These are phyloP conservation scores for Lasiosphaeria ovina DNA, from an alignment of 495 filamentous ascomycete species.

Conservation along the genomic window DNA sequence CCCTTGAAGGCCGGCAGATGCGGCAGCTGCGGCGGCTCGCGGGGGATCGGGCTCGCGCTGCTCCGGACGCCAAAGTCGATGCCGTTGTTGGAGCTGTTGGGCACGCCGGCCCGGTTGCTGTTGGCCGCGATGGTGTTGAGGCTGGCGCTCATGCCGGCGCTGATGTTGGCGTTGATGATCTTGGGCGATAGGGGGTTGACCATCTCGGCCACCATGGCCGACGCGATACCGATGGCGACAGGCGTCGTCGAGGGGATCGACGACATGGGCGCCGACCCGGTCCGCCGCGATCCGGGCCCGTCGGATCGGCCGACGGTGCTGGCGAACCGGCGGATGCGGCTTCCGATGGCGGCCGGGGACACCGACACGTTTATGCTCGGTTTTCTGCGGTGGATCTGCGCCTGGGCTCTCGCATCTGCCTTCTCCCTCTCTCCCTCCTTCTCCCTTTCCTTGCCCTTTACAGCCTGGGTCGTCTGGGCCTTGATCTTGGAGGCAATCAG, in stretches of 20 bases:
- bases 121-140: conserved; percentile 5
- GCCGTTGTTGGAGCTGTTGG: conserved; percentile 4
- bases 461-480: conserved; percentile 11
- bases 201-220: conserved; percentile 27
- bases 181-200: conserved; percentile 24
- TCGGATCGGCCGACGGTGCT: conserved; percentile 27
- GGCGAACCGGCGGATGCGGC: conserved; percentile 31
- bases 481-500: conserved; percentile 43
- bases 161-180: conserved; percentile 12
- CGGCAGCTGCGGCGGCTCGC: conserved; percentile 24
- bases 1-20: conserved; percentile 23
- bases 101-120: conserved; percentile 12
- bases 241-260: conserved; percentile 17
- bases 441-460: conserved; percentile 22
- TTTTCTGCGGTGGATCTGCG: conserved; percentile 20
- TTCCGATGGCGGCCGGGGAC: conserved; percentile 23
- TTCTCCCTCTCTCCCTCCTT: conserved; percentile 22
- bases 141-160: conserved; percentile 2
- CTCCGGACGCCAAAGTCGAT: neutral
- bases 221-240: conserved; percentile 24
- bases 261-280: neutral
- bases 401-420: conserved; percentile 16
- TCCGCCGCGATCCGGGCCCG: conserved; percentile 11
- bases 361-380: conserved; percentile 28
- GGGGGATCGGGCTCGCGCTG: conserved; percentile 1